Percentiles rank a stretch among this genome's conserved stretches.
phyloP scores from a whole-genome alignment of 2,329 filamentous ascomycete species.

The Trichoderma sp. region DNA sequence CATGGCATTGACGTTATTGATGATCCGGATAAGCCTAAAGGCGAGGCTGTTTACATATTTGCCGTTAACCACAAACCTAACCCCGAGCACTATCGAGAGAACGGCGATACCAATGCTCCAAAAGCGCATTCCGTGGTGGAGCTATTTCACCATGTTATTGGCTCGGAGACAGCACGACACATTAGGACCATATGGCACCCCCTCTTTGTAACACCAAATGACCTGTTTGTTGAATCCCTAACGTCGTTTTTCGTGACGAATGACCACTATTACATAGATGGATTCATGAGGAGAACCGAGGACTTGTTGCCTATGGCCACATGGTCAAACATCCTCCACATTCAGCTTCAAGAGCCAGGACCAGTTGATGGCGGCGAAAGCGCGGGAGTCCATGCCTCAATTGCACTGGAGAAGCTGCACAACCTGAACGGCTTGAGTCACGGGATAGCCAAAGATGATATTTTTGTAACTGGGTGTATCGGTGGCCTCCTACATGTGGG shows the following conservation, averaged over 20 bases:
- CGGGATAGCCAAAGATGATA: constrained; percentile 39
- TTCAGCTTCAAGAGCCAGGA: constrained; percentile 34
- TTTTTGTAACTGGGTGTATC: constrained; percentile 42
- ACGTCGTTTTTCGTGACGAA: constrained; percentile 57
- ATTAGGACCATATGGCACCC: constrained; percentile 53
- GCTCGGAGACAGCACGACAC: constrained; percentile 40
- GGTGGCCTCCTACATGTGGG: constrained; percentile 48
- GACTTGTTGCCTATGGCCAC: constrained; percentile 38
- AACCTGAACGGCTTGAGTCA: constrained; percentile 57
- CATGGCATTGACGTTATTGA: constrained; percentile 60
- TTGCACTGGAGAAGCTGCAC: constrained; percentile 45
- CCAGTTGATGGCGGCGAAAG: constrained; percentile 26
- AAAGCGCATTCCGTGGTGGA: constrained; percentile 54
- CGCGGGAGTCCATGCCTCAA: constrained; percentile 39
- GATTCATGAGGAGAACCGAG: constrained; percentile 46
- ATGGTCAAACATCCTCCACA: constrained; percentile 50
- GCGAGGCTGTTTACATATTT: constrained; percentile 54
- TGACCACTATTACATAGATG: constrained; percentile 53
- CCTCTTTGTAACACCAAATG: constrained; percentile 56
- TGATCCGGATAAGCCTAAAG: constrained; percentile 38
- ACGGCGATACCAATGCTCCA: constrained; percentile 26
- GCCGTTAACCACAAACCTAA: constrained; percentile 59
- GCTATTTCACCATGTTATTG: constrained; percentile 52
- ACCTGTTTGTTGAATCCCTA: constrained; percentile 48
- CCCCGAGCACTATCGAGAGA: constrained; percentile 33